phyloP scores from a whole-genome alignment of 2,329 filamentous ascomycete genomes.

The Sarocladiaceae sp. region DNA sequence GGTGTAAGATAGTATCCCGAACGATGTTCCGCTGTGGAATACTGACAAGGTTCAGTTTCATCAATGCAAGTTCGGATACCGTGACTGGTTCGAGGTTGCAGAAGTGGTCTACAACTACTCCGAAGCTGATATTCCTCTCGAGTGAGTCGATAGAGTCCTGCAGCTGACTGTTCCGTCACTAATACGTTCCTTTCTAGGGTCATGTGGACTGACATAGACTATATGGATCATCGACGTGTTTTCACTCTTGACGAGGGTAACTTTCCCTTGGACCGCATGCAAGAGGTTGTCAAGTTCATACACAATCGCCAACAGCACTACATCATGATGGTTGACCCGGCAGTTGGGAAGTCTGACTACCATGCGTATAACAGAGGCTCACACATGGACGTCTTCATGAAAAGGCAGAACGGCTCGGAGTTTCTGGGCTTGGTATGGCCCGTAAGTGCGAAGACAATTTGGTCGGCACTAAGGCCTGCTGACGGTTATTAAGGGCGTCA shows the following conservation, averaged over 20 bases:
- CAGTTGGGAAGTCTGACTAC: constrained; percentile 52
- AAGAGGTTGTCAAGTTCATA: constrained; percentile 58
- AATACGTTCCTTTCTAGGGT: not conserved
- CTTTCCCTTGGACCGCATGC: constrained; percentile 56
- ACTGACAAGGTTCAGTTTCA: constrained; percentile 23
- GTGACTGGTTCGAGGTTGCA: constrained; percentile 54
- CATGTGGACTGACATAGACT: constrained; percentile 9
- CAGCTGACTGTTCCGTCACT: constrained; percentile 48
- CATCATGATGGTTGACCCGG: constrained; percentile 73
- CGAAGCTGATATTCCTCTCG: constrained; percentile 54
- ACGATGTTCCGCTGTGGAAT: constrained; percentile 23
- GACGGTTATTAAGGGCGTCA: constrained; percentile 39
- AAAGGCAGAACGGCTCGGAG: constrained; percentile 44
- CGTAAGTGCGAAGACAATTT: constrained; percentile 21
- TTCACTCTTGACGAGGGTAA: constrained; percentile 60
- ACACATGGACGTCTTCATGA: constrained; percentile 39
- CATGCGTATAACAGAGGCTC: constrained; percentile 35
- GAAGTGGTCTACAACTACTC: constrained; percentile 62
- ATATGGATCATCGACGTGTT: constrained; percentile 20
- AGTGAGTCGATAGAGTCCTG: constrained; percentile 24
- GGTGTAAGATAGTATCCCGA: constrained; percentile 33
- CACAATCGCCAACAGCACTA: constrained; percentile 64
- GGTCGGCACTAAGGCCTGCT: not conserved
- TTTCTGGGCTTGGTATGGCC: constrained; percentile 71
- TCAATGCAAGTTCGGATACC: constrained; percentile 54